A percentile compares a stretch with the other conserved stretches of the same genome.
Conservation (phyloP, 169 alveolate species). For the Eimeria tenella region DNA sequence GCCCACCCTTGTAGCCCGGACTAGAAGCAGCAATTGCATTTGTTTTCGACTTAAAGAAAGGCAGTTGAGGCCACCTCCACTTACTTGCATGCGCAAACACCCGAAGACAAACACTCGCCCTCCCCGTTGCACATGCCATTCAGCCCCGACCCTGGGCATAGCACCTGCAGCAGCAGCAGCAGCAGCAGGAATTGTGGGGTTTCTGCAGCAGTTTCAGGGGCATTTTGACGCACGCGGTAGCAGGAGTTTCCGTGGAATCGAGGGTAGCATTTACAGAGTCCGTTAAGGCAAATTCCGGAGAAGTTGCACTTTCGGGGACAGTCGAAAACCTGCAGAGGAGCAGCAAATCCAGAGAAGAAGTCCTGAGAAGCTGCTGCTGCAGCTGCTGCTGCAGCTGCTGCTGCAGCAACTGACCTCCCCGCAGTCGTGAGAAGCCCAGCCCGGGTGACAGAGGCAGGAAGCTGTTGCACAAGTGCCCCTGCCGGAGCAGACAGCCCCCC, state of each 20-base stretch:
- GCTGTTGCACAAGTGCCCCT: slow-evolving; percentile 62
- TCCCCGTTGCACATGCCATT: slow-evolving; percentile 74
- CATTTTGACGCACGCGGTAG: slow-evolving; percentile 39
- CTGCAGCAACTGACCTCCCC: slow-evolving; percentile 54
- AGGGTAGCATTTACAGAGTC: slow-evolving; percentile 68
- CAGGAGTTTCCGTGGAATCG: slow-evolving; percentile 66
- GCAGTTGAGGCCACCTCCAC: background rate
- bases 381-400: no score
- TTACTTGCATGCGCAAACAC: slow-evolving; percentile 73
- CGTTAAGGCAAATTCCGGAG: slow-evolving; percentile 71
- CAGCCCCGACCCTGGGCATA: slow-evolving; percentile 70
- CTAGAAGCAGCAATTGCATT: background rate
- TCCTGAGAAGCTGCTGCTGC: background rate
- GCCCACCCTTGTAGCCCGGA: slow-evolving; percentile 55
- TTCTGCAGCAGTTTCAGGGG: background rate
- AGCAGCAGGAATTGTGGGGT: background rate
- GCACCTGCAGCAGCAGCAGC: slow-evolving; percentile 2
- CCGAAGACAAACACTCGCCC: slow-evolving; percentile 55
- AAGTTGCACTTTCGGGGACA: slow-evolving; percentile 69
- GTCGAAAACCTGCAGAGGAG: background rate
- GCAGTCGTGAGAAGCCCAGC: slow-evolving; percentile 71
- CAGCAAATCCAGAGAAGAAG: background rate
- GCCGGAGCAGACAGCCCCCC: slow-evolving; percentile 60
- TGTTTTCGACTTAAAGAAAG: background rate
- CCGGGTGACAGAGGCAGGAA: slow-evolving; percentile 60